Evolutionary conservation across 1,139 yeast species (phyloP).

Genomic region (Citeromyces hawaiiensis): DNA sequence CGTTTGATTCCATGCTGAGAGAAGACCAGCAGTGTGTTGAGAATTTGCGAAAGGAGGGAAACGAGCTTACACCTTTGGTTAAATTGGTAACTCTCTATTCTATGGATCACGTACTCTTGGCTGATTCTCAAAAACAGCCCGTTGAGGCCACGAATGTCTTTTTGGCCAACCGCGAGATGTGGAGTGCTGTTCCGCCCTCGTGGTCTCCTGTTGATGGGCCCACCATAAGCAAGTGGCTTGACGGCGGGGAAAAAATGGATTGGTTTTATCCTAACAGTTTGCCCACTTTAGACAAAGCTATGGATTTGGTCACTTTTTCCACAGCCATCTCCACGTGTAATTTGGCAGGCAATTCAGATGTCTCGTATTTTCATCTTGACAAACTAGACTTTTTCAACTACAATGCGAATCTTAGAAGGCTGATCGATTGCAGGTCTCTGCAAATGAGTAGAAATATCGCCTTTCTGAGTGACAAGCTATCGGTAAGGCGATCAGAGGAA

Average conservation of each 20-base stretch:
- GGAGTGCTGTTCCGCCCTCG: background rate
- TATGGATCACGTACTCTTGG: conserved; percentile 21
- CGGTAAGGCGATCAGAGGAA: conserved; percentile 25
- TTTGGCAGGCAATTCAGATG: conserved; percentile 4
- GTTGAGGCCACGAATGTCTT: background rate
- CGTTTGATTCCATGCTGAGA: conserved; percentile 45
- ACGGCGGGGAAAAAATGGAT: background rate
- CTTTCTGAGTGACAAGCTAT: conserved; percentile 16
- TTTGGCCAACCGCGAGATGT: background rate
- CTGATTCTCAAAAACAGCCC: background rate
- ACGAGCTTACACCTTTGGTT: conserved; percentile 20
- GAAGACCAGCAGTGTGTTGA: conserved; percentile 19
- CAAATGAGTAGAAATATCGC: conserved; percentile 20
- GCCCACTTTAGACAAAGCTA: background rate
- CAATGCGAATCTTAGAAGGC: conserved; percentile 26
- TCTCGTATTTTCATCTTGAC: background rate
- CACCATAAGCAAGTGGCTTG: background rate
- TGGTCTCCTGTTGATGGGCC: background rate
- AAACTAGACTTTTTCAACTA: conserved; percentile 7
- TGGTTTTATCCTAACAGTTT: background rate
- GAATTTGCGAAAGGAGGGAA: conserved; percentile 8
- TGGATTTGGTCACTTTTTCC: background rate
- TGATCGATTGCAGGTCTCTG: conserved; percentile 23
- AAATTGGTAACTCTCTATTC: conserved; percentile 26
- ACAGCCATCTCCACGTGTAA: background rate